Evolutionary conservation across 352 stramenopile species (phyloP).

Genomic region (Globisporangium iwayamae): DNA sequence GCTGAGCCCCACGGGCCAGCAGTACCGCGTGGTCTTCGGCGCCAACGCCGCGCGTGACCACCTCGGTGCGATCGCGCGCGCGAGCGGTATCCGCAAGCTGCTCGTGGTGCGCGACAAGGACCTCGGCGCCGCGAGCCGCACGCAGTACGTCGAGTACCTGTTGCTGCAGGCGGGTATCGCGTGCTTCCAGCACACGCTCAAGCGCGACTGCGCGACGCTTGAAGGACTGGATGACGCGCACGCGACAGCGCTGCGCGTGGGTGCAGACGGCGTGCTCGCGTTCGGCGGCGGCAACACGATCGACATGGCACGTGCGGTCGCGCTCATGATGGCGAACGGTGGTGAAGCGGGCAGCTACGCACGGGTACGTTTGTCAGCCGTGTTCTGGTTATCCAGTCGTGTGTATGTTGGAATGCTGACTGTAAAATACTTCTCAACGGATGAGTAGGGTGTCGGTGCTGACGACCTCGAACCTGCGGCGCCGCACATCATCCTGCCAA

Average conservation of each 20-base stretch:
- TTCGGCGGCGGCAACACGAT: slow-evolving; percentile 67
- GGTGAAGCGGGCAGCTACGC: slow-evolving; percentile 34
- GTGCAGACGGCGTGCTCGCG: slow-evolving; percentile 60
- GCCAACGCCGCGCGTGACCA: slow-evolving; percentile 39
- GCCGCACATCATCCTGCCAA: slow-evolving; percentile 60
- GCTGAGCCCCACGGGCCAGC: slow-evolving; percentile 40
- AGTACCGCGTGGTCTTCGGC: slow-evolving; percentile 44
- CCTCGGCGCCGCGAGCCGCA: slow-evolving; percentile 40
- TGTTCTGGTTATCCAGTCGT: neutral
- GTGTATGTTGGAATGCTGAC: neutral
- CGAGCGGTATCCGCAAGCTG: slow-evolving; percentile 56
- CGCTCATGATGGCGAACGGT: slow-evolving; percentile 47
- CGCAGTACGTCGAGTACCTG: slow-evolving; percentile 70
- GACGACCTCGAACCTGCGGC: slow-evolving; percentile 21
- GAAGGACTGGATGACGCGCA: slow-evolving; percentile 48
- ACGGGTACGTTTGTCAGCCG: neutral
- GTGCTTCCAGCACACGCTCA: slow-evolving; percentile 73
- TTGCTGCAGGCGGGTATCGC: slow-evolving; percentile 63
- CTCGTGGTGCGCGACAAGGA: slow-evolving; percentile 70
- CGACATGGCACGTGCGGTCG: slow-evolving; percentile 57
- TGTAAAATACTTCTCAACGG: neutral
- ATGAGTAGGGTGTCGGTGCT: neutral
- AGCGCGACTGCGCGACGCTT: slow-evolving; percentile 61
- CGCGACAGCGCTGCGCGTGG: slow-evolving; percentile 53
- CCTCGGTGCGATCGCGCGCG: slow-evolving; percentile 32